Conservation (phyloP, 1,284 basidiomycete genomes). For the Ganoderma sinense region DNA sequence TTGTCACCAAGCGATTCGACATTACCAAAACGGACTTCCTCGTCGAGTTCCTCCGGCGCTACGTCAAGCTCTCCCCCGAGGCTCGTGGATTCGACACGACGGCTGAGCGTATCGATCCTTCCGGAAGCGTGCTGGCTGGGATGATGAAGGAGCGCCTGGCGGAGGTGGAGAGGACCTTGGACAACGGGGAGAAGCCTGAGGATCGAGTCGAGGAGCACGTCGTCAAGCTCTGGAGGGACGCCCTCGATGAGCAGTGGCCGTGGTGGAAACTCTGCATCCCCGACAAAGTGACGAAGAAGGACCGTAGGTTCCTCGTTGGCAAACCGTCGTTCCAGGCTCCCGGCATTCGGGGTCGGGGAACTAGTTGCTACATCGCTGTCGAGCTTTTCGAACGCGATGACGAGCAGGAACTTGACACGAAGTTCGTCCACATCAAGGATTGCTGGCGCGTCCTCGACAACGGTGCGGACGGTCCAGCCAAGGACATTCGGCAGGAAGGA, state of each 20-base stretch:
- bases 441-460: slow-evolving; percentile 16
- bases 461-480: background rate
- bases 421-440: slow-evolving; percentile 22
- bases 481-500: slow-evolving; percentile 16
- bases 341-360: slow-evolving; percentile 16
- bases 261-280: slow-evolving; percentile 17
- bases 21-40: slow-evolving; percentile 14
- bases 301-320: slow-evolving; percentile 7
- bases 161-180: background rate
- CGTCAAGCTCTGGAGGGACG: background rate
- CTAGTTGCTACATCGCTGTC: slow-evolving; percentile 24
- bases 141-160: background rate
- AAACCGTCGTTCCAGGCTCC: slow-evolving; percentile 16
- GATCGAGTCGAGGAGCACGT: slow-evolving; percentile 10
- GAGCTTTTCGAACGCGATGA: background rate
- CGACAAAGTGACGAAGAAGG: background rate
- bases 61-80: background rate
- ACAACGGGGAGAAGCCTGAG: background rate
- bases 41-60: slow-evolving; percentile 24
- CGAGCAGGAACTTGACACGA: background rate
- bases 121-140: background rate
- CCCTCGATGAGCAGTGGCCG: slow-evolving; percentile 13
- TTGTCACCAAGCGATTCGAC: slow-evolving; percentile 20
- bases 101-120: slow-evolving; percentile 1
- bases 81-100: slow-evolving; percentile 21